A percentile compares a stretch with the other conserved stretches of the same genome.
Conservation (phyloP, 148 eudicot species). For the Fallopia convolvulus region DNA sequence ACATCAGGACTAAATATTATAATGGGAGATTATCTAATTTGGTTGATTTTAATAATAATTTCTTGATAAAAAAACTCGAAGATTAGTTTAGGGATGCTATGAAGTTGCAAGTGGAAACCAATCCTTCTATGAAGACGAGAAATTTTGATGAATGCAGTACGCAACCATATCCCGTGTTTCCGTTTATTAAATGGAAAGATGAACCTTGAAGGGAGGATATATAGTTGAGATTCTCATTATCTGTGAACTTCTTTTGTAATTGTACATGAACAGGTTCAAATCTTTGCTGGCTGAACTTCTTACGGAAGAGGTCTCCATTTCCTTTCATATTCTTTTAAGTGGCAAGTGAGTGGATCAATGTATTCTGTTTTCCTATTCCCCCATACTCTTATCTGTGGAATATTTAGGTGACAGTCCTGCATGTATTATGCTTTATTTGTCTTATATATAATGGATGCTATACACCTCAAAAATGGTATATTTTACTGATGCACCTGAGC, state of each 20-base stretch:
- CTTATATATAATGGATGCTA: background rate
- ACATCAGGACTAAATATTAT: background rate
- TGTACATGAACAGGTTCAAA: background rate
- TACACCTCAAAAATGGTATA: background rate
- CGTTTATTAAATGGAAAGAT: background rate
- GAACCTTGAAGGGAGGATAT: background rate
- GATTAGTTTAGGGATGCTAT: no score
- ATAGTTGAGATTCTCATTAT: background rate
- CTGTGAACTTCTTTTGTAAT: background rate
- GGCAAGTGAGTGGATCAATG: background rate
- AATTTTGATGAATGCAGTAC: no score
- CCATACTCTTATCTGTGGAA: background rate
- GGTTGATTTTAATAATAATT: background rate
- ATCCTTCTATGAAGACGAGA: background rate
- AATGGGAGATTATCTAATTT: background rate
- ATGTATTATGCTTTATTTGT: background rate
- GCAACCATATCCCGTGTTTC: no score
- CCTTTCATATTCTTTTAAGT: background rate
- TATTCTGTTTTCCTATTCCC: background rate
- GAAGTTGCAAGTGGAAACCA: background rate
- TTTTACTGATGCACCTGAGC: background rate
- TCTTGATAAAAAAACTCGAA: no score
- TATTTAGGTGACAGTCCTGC: background rate
- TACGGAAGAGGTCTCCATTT: background rate
- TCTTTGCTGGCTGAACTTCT: background rate